phyloP scores from a whole-genome alignment of 345 rosid species.

The Arabidopsis suecica region DNA sequence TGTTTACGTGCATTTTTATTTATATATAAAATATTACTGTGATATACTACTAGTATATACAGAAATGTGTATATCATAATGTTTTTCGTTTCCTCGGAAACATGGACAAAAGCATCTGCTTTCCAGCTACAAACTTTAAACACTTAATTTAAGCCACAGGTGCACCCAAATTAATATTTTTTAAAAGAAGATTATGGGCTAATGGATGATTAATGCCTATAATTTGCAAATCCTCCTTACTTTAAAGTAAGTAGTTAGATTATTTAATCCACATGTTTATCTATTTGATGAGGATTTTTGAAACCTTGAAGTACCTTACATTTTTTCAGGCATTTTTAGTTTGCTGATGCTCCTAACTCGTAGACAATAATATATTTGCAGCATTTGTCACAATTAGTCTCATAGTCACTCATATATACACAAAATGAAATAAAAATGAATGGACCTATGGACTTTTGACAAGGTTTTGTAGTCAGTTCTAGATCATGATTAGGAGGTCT shows the following conservation, averaged over 20 bases:
- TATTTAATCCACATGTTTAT: not conserved
- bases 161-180: conserved; percentile 11
- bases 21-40: not conserved
- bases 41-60: not conserved
- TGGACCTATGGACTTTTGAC: conserved; percentile 15
- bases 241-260: no score
- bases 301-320: not conserved
- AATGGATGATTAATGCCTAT: no score
- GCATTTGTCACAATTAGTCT: not conserved
- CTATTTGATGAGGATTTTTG: conserved; percentile 7
- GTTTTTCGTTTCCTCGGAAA: conserved; percentile 43
- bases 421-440: not conserved
- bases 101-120: conserved; percentile 47
- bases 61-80: conserved; percentile 36
- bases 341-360: not conserved
- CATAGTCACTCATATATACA: not conserved
- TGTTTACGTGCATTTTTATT: conserved; percentile 29
- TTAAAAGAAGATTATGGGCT: conserved; percentile 21
- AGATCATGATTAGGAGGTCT: conserved; percentile 40
- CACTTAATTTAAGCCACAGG: conserved; percentile 39
- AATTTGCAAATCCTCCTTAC: no score
- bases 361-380: not conserved
- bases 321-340: no score
- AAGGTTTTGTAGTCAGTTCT: conserved; percentile 29
- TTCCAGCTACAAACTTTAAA: conserved; percentile 32